Evolutionary conservation across 305 asterid species (phyloP).

Genomic region (Stenogyne calaminthoides): DNA sequence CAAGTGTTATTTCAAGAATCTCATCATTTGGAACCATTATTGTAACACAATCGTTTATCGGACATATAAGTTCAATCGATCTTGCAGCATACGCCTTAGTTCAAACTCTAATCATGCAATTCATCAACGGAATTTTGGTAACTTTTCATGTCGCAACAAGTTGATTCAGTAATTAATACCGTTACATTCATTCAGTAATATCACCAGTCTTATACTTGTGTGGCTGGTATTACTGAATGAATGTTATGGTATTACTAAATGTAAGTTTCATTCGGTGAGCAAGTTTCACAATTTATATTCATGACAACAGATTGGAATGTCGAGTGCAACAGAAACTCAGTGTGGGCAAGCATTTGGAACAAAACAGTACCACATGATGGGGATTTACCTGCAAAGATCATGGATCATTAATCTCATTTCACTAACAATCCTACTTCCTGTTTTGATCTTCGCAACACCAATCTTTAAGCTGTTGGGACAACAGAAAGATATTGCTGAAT

Average conservation of each 20-base stretch:
- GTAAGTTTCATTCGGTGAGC: too few relatives aligned
- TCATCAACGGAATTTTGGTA: slow-evolving; percentile 75
- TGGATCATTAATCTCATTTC: slow-evolving; percentile 65
- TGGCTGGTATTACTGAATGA: too few relatives aligned
- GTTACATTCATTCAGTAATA: too few relatives aligned
- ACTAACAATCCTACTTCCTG: slow-evolving; percentile 51
- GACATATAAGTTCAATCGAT: slow-evolving; percentile 60
- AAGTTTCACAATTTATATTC: neutral
- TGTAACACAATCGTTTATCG: slow-evolving; percentile 73
- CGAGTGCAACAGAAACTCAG: slow-evolving; percentile 81
- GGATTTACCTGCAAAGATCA: slow-evolving; percentile 70
- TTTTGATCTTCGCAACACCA: slow-evolving; percentile 53
- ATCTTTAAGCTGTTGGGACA: slow-evolving; percentile 65
- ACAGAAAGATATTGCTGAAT: slow-evolving; percentile 43
- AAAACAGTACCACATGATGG: slow-evolving; percentile 79
- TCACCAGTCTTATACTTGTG: too few relatives aligned
- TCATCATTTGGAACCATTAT: slow-evolving; percentile 64
- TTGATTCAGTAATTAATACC: too few relatives aligned
- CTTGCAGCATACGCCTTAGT: slow-evolving; percentile 84
- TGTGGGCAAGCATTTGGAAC: slow-evolving; percentile 88
- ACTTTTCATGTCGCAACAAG: neutral
- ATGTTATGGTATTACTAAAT: too few relatives aligned
- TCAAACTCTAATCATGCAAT: slow-evolving; percentile 69
- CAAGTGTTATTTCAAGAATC: slow-evolving; percentile 64
- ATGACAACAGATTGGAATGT: slow-evolving; percentile 62